These are phyloP conservation scores for Pythium folliculosum DNA, from an alignment of 352 stramenopile genomes.

Conservation along the genomic window DNA sequence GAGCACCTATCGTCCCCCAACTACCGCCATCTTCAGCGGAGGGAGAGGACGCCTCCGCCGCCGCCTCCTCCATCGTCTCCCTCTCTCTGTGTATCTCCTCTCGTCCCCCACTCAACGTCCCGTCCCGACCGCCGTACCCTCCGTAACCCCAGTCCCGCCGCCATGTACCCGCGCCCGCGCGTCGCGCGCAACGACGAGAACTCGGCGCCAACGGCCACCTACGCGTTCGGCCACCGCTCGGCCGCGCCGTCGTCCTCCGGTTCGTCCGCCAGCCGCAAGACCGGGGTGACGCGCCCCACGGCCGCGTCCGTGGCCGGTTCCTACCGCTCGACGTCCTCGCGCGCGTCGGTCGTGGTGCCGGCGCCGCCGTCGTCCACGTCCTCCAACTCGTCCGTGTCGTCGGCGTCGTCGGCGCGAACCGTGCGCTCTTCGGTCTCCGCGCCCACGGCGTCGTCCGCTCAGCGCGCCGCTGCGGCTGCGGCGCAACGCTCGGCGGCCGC, in stretches of 20 bases:
- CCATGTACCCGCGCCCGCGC: slow-evolving; percentile 22
- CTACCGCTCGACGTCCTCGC: not conserved
- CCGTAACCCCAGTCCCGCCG: not conserved
- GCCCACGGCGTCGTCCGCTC: slow-evolving; percentile 5
- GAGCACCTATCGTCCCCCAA: not conserved
- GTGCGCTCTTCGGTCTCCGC: not conserved
- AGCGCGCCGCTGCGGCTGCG: not conserved
- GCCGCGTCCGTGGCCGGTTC: slow-evolving; percentile 2
- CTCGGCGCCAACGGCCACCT: slow-evolving; percentile 13
- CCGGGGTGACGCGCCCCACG: not conserved
- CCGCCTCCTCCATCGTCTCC: not conserved
- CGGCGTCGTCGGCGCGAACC: not conserved
- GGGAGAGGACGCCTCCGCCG: not conserved
- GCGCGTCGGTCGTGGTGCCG: not conserved
- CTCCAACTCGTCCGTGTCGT: slow-evolving; percentile 7
- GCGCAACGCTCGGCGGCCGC: not conserved
- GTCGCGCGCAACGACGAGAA: slow-evolving; percentile 28
- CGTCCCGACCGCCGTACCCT: not conserved
- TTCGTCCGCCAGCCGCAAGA: slow-evolving; percentile 12
- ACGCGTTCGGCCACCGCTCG: slow-evolving; percentile 12
- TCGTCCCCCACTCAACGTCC: slow-evolving; percentile 1
- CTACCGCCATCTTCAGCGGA: not conserved
- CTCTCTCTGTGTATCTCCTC: not conserved
- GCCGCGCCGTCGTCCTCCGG: not conserved
- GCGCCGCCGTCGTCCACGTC: slow-evolving; percentile 10